These are phyloP conservation scores for Fusarium mexicanum DNA, from an alignment of 2,329 filamentous ascomycete species.

Conservation along the genomic window DNA sequence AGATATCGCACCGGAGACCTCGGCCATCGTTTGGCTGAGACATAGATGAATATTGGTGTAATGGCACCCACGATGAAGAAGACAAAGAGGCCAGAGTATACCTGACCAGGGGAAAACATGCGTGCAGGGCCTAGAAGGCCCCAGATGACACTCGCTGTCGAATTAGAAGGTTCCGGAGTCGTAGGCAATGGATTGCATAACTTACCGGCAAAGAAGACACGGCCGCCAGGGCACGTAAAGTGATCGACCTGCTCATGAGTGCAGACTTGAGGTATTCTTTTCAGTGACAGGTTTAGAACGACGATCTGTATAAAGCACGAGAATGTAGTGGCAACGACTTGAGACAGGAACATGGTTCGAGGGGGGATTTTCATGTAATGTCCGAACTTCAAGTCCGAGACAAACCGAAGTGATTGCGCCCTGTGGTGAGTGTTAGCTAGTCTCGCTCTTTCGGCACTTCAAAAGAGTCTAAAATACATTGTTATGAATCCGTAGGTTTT, in stretches of 20 bases:
- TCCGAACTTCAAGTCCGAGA: constrained; percentile 73
- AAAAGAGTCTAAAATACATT: constrained; percentile 36
- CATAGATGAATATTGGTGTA: constrained; percentile 62
- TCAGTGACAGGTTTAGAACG: constrained; percentile 70
- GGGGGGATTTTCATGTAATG: constrained; percentile 80
- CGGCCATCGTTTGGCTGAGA: constrained; percentile 60
- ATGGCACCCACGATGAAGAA: constrained; percentile 69
- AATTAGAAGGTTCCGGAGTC: not conserved
- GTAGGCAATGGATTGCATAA: not conserved
- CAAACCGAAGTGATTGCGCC: constrained; percentile 71
- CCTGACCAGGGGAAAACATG: constrained; percentile 70
- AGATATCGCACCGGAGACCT: constrained; percentile 61
- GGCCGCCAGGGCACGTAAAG: constrained; percentile 71
- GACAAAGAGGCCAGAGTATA: constrained; percentile 68
- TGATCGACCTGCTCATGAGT: constrained; percentile 63
- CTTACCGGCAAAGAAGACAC: constrained; percentile 70
- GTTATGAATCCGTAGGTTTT: constrained; percentile 72
- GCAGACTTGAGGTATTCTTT: constrained; percentile 72
- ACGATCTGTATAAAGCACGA: constrained; percentile 73
- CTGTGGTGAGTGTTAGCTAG: constrained; percentile 33
- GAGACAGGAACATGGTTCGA: constrained; percentile 72
- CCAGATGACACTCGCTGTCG: constrained; percentile 60
- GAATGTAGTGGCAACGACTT: constrained; percentile 72
- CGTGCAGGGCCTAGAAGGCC: constrained; percentile 71
- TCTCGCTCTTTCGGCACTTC: not conserved